Evolutionary conservation across 129 eudicot species (phyloP).

Genomic region (Rutidosis leptorrhynchoides): DNA sequence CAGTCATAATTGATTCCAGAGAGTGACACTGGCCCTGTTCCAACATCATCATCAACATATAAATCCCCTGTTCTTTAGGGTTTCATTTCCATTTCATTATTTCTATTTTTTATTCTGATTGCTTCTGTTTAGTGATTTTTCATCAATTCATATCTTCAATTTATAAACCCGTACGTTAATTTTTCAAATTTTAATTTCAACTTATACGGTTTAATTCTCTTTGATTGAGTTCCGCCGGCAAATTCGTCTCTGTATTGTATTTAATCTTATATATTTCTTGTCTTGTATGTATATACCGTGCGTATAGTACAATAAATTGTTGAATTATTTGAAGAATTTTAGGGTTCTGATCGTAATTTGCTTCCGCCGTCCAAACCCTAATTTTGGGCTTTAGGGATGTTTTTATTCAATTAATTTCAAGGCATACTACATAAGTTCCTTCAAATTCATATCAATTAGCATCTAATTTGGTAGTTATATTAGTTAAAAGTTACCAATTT

Average conservation of each 20-base stretch:
- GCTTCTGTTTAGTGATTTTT: slow-evolving; percentile 1
- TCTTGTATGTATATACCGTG: slow-evolving; percentile 7
- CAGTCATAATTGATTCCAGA: slow-evolving; percentile 38
- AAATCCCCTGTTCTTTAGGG: slow-evolving; percentile 29
- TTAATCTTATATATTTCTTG: slow-evolving; percentile 10
- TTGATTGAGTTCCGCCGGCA: slow-evolving; percentile 29
- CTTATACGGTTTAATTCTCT: slow-evolving; percentile 7
- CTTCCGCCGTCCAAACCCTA: slow-evolving; percentile 23
- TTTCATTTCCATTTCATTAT: slow-evolving; percentile 14
- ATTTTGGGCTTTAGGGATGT: slow-evolving; percentile 4
- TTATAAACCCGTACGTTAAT: not conserved
- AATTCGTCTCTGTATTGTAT: slow-evolving; percentile 10
- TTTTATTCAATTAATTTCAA: not conserved
- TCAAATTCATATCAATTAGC: slow-evolving; percentile 2
- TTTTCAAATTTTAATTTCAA: not conserved
- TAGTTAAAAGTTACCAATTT: not conserved
- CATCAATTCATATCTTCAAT: slow-evolving; percentile 1
- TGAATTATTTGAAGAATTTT: slow-evolving; percentile 13
- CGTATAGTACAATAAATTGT: not conserved
- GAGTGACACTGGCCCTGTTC: slow-evolving; percentile 26
- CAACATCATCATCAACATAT: slow-evolving; percentile 4
- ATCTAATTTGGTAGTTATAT: not conserved
- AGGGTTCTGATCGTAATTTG: slow-evolving; percentile 12
- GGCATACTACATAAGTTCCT: slow-evolving; percentile 6
- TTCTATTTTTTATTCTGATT: not conserved